These are phyloP conservation scores for Phialophora macrospora DNA, from an alignment of 2,329 filamentous ascomycete species.

Conservation along the genomic window DNA sequence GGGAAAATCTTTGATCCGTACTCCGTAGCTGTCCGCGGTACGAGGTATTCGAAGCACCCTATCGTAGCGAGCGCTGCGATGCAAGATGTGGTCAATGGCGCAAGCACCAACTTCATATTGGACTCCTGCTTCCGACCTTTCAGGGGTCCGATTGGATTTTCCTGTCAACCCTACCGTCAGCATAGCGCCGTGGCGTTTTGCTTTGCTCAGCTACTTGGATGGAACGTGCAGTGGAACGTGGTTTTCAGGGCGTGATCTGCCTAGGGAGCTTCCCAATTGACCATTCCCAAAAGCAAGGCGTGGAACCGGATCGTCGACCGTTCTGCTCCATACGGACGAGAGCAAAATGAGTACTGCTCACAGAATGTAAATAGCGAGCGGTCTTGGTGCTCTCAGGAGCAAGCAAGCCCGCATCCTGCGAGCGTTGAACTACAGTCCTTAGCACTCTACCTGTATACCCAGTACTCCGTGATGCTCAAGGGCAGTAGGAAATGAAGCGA, in stretches of 20 bases:
- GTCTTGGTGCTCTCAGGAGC: background rate
- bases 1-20: slow-evolving; percentile 32
- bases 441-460: background rate
- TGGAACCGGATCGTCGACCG: background rate
- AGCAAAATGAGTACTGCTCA: background rate
- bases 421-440: background rate
- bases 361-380: background rate
- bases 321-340: slow-evolving; percentile 7
- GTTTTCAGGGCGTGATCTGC: slow-evolving; percentile 3
- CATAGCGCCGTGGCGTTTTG: slow-evolving; percentile 3
- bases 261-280: slow-evolving; percentile 1
- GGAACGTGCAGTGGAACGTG: slow-evolving; percentile 20
- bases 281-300: background rate
- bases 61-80: background rate
- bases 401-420: background rate
- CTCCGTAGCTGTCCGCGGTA: slow-evolving; percentile 10
- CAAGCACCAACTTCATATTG: slow-evolving; percentile 18
- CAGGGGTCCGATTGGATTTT: slow-evolving; percentile 25
- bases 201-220: slow-evolving; percentile 14
- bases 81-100: slow-evolving; percentile 20
- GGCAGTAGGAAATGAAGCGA: slow-evolving; percentile 32
- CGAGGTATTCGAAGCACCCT: background rate
- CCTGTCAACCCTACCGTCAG: background rate
- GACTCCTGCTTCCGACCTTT: slow-evolving; percentile 2
- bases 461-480: slow-evolving; percentile 6